Conservation (phyloP, 2,329 filamentous ascomycete species). For the Metarhizium anisopliae region DNA sequence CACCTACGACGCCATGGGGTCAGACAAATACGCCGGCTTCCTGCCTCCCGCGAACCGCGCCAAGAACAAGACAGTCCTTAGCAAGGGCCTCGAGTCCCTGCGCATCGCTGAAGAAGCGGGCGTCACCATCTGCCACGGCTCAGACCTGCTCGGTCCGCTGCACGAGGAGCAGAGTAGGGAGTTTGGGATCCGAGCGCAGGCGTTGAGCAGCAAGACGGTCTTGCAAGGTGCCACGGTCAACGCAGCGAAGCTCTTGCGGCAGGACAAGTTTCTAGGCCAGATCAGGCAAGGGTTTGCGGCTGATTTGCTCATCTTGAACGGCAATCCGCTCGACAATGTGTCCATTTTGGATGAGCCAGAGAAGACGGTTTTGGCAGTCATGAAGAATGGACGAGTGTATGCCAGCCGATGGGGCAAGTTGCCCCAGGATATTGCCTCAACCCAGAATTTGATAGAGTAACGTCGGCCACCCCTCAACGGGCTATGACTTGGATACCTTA, state of each 20-base stretch:
- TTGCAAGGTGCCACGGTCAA: slow-evolving; percentile 31
- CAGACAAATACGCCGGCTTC: slow-evolving; percentile 32
- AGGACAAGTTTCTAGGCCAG: slow-evolving; percentile 38
- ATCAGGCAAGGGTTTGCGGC: slow-evolving; percentile 40
- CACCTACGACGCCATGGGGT: slow-evolving; percentile 40
- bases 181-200: slow-evolving; percentile 19
- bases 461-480: not conserved
- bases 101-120: slow-evolving; percentile 41
- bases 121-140: slow-evolving; percentile 47
- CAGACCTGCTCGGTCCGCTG: slow-evolving; percentile 25
- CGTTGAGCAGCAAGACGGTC: slow-evolving; percentile 14
- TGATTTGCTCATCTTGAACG: slow-evolving; percentile 42
- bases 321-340: slow-evolving; percentile 47
- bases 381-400: slow-evolving; percentile 43
- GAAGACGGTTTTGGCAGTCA: slow-evolving; percentile 37
- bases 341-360: slow-evolving; percentile 38
- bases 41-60: slow-evolving; percentile 31
- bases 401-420: slow-evolving; percentile 18
- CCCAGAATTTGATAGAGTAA: not conserved
- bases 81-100: slow-evolving; percentile 34
- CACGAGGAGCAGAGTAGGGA: slow-evolving; percentile 22
- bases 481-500: not conserved
- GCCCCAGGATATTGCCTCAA: slow-evolving; percentile 3
- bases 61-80: slow-evolving; percentile 44
- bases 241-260: slow-evolving; percentile 37